Conservation (phyloP, 2,329 filamentous ascomycete genomes). For the Chaetomium sp. region DNA sequence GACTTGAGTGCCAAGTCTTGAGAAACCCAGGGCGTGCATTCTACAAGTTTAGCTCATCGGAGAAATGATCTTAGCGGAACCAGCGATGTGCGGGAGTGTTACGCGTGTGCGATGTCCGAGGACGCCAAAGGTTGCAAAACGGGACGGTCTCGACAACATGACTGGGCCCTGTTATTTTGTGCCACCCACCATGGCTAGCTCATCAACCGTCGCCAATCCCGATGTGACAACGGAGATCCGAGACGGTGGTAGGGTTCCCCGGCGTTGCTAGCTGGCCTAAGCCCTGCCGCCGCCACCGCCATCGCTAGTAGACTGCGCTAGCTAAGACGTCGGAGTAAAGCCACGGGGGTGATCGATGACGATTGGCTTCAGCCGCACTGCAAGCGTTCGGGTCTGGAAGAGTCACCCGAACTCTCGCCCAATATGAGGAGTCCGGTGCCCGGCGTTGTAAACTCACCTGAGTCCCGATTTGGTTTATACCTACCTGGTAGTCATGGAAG, state of each 20-base stretch:
- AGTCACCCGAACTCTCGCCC: conserved; percentile 18
- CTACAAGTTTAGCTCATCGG: not conserved
- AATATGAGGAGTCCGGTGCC: conserved; percentile 27
- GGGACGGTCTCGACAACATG: not conserved
- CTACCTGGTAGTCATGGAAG: conserved; percentile 1
- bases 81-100: not conserved
- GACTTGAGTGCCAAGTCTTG: not conserved
- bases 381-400: conserved; percentile 26
- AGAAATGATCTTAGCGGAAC: not conserved
- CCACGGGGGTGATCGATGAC: conserved; percentile 8
- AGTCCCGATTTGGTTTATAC: conserved; percentile 17
- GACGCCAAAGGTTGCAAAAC: not conserved
- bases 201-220: conserved; percentile 29
- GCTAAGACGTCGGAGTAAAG: conserved; percentile 27
- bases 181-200: conserved; percentile 2
- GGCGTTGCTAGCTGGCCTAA: conserved; percentile 3
- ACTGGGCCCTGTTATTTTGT: conserved; percentile 14
- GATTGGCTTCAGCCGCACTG: conserved; percentile 34
- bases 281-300: conserved; percentile 23
- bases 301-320: conserved; percentile 17
- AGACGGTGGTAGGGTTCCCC: conserved; percentile 8
- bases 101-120: not conserved
- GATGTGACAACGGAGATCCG: conserved; percentile 18
- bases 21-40: not conserved
- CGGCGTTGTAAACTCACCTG: conserved; percentile 15